Evolutionary conservation across 805 yeast genomes (phyloP), one percentile per base, ranked within the genome.

Genomic region (Ogataea minuta): DNA sequence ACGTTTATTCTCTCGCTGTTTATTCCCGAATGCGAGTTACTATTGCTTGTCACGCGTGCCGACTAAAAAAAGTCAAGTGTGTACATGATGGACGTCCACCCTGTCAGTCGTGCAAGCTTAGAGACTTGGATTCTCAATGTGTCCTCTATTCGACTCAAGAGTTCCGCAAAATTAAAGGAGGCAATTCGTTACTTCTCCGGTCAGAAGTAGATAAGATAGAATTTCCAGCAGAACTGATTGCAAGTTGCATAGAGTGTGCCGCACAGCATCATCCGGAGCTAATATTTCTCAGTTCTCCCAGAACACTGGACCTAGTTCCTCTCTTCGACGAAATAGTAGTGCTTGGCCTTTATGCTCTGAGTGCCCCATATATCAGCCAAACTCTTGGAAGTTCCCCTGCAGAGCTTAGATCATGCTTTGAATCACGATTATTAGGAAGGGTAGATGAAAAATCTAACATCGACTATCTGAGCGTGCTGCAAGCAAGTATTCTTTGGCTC

Each of bases 31-130:
- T 47, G 51, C 44, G 51, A 31, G 45, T 43, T 9, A 24, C 48
- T 4, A 28, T 42, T 12, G 48, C 48, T 10, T 47, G 51, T 30
- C 33, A 27, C n/a, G 28, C 23, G 15, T 47, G 51, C 28, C 32
- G 51, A 2, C 39, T 28, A 19, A 43, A 37, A 28, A 47, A 47
- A 21, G 34, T 41, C 26, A 47, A 47, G 30, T 47, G 51, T 20
- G 13, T 36, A 2, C 48, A 47, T 30, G 15, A 30, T 2, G 48
- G 48, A 4, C 14, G 2, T 2, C 32, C 46, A 6, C 51, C 51
- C 7, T 47, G 51, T 25, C 41, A 44, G 27, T 27, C 27, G 6
- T 47, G 51, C 29, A 29, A 39, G 20, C n/a, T 29, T 4, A 26
- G 39, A n/a, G 39, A 43, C n/a, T 32, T 30, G 6, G 31, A 30